Evolutionary conservation across 306 rosid species (phyloP), one percentile per base, ranked within the genome.

Genomic region (Dicorynia guianensis): DNA sequence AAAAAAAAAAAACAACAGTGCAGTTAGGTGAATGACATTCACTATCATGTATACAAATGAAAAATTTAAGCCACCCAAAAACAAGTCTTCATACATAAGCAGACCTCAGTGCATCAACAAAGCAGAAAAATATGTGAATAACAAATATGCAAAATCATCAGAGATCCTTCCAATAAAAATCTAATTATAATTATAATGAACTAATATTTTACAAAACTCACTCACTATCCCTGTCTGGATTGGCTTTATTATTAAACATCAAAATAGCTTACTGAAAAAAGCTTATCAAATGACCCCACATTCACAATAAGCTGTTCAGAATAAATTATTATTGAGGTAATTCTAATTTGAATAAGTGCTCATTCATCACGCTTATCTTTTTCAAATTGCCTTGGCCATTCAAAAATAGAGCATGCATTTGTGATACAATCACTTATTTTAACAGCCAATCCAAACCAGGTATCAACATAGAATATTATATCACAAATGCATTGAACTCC

Each of bases 21-120:
- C 6, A n/a, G 63, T 42, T 57, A 57, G 61, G 49, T 43, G 17
- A 61, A 62, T 47, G 44, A 55, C 72, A 53, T 10, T 46, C 13
- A 0, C 4, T 46, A 46, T 46, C 14, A 46, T 11, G 11, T 4
- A 46, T 3, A 46, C 13, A 12, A 46, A 10, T 46, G 11, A 46
- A 13, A 11, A 46, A 46, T 9, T 12, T 46, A 12, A 4, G n/a
- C 30, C 30, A 25, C 30, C 30, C 8, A 4, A 1, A 4, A 50
- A 50, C n/a, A 19, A 8, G 56, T n/a, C 56, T 50, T 50, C 56
- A 50, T n/a, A n/a, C 18, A 14, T 19, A 50, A 50, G 56, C 56
- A 14, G n/a, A 50, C 56, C 56, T 15, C 19, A 50, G 19, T n/a
- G 7, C 18, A 50, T 50, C 56, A 50, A 14, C 7, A 50, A 50